phyloP scores from a whole-genome alignment of 1,139 yeast genomes.

The Blastobotrys buckinghamii region DNA sequence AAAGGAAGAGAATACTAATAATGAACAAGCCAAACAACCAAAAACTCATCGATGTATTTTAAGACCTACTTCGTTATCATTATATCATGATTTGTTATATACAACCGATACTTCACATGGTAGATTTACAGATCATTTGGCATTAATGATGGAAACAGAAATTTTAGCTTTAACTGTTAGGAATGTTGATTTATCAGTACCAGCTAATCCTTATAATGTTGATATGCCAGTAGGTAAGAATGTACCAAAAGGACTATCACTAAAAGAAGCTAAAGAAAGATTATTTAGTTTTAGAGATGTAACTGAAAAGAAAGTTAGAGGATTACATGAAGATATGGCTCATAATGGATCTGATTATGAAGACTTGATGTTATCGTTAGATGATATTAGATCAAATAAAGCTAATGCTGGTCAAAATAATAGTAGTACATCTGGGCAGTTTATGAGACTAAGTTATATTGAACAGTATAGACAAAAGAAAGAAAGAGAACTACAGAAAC shows the following conservation, averaged over 20 bases:
- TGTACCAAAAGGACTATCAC: neutral
- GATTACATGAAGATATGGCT: constrained; percentile 54
- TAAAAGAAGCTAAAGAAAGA: constrained; percentile 14
- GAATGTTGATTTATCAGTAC: constrained; percentile 66
- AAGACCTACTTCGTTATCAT: constrained; percentile 72
- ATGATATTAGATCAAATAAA: constrained; percentile 27
- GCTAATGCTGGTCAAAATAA: constrained; percentile 10
- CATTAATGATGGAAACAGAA: constrained; percentile 78
- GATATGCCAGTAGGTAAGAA: neutral
- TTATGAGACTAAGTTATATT: constrained; percentile 38
- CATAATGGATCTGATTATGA: constrained; percentile 82
- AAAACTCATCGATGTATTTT: constrained; percentile 64
- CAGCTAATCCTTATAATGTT: constrained; percentile 27
- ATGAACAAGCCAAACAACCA: constrained; percentile 27
- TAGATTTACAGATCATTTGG: constrained; percentile 70
- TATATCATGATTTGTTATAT: constrained; percentile 78
- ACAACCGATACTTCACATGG: constrained; percentile 69
- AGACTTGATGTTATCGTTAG: constrained; percentile 66
- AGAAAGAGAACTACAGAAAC: constrained; percentile 22
- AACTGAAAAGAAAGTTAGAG: constrained; percentile 24
- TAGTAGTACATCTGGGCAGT: constrained; percentile 32
- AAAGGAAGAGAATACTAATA: constrained; percentile 11
- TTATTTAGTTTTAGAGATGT: constrained; percentile 25
- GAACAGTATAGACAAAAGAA: constrained; percentile 37
- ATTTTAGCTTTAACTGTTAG: constrained; percentile 71